phyloP scores from a whole-genome alignment of 2,329 filamentous ascomycete species.

The Fusarium graminum region DNA sequence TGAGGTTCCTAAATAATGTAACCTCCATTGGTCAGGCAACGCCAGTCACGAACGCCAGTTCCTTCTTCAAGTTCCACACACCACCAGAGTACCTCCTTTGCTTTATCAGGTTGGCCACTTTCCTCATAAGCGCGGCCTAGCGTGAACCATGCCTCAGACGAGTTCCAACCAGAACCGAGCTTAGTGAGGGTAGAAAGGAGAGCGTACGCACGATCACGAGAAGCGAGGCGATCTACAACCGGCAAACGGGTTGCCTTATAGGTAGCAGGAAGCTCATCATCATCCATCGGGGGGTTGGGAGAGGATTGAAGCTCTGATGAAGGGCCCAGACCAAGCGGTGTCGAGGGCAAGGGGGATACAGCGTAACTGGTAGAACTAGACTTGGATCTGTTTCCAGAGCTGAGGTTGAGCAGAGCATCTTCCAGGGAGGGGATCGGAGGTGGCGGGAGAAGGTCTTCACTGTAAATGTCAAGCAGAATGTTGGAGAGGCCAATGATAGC shows the following conservation, averaged over 20 bases:
- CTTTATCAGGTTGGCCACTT: slow-evolving; percentile 85
- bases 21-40: slow-evolving; percentile 73
- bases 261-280: slow-evolving; percentile 62
- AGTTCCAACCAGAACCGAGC: slow-evolving; percentile 88
- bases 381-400: slow-evolving; percentile 5
- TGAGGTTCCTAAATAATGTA: slow-evolving; percentile 64
- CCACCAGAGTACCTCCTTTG: slow-evolving; percentile 96
- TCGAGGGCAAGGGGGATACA: slow-evolving; percentile 55
- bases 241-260: slow-evolving; percentile 74
- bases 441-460: slow-evolving; percentile 72
- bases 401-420: slow-evolving; percentile 24
- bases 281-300: slow-evolving; percentile 45
- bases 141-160: slow-evolving; percentile 92
- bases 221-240: slow-evolving; percentile 84
- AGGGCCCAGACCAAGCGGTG: slow-evolving; percentile 62
- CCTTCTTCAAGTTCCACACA: slow-evolving; percentile 94
- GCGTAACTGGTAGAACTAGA: slow-evolving; percentile 18
- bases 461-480: slow-evolving; percentile 88
- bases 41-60: slow-evolving; percentile 83
- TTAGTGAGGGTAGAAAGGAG: slow-evolving; percentile 87
- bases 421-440: slow-evolving; percentile 64
- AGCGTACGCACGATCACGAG: slow-evolving; percentile 88
- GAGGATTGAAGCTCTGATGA: slow-evolving; percentile 38
- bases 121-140: slow-evolving; percentile 90
- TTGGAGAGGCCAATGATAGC: slow-evolving; percentile 87